Evolutionary conservation across 805 yeast species (phyloP), one percentile per base, ranked within the genome.

Genomic region (Saccharomycopsis amapae): DNA sequence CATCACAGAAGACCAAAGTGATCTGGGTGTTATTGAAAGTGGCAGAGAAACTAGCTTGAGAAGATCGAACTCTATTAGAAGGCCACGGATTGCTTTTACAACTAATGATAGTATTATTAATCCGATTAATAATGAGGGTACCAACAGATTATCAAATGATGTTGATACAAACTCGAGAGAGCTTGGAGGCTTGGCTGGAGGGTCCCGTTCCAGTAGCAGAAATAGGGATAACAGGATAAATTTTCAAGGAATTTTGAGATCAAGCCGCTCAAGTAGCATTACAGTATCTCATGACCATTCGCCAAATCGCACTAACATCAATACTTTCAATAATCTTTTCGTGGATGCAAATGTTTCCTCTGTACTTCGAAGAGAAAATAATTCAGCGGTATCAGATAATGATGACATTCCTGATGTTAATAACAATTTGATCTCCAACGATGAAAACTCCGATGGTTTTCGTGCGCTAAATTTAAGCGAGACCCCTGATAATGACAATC

Each of bases 161-260:
- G 13, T 12, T 12, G 13, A n/a, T 28, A 12, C 32, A 28, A 28
- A n/a, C 10, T 28, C 32, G 13, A n/a, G n/a, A n/a, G n/a, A n/a
- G n/a, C n/a, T n/a, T n/a, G n/a, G n/a, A n/a, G n/a, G n/a, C n/a
- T n/a, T n/a, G n/a, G n/a, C n/a, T n/a, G n/a, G n/a, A n/a, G n/a
- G n/a, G n/a, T n/a, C n/a, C n/a, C n/a, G n/a, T n/a, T n/a, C n/a
- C n/a, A n/a, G n/a, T n/a, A n/a, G n/a, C n/a, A n/a, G n/a, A 31
- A n/a, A 19, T 22, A 42, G 30, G 24, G 17, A 18, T 9, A n/a
- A 7, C 15, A 31, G 35, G 15, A 30, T 44, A 2, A 25, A 39
- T 13, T 34, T 45, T 22, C 51, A 44, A 26, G 51, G 51, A 13
- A 48, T 48, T 18, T 40, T 48, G 12, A 25, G 51, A 19, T 39